phyloP scores from a whole-genome alignment of 2,329 filamentous ascomycete species.

The Fusarium ambrosium region DNA sequence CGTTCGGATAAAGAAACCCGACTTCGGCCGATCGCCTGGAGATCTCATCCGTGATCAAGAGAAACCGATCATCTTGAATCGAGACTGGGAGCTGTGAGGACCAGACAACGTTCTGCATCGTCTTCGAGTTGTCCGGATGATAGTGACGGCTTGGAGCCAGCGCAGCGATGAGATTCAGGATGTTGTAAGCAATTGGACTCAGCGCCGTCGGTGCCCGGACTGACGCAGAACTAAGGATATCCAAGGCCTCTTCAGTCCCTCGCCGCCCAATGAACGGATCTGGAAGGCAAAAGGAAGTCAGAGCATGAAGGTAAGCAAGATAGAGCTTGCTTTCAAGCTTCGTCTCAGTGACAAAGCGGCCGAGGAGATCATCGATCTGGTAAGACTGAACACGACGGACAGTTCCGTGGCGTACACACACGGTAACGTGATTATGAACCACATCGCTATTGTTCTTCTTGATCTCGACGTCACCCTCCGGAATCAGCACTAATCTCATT shows the following conservation, averaged over 20 bases:
- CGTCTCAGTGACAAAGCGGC: conserved; percentile 64
- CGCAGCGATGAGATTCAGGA: not conserved
- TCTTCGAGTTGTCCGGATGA: conserved; percentile 55
- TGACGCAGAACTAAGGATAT: conserved; percentile 62
- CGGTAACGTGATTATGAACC: conserved; percentile 48
- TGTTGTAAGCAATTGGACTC: not conserved
- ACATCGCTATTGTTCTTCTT: not conserved
- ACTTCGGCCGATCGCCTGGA: not conserved
- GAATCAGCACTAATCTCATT: conserved; percentile 55
- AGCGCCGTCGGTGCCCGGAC: conserved; percentile 52
- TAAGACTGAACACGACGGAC: conserved; percentile 57
- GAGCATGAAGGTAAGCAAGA: conserved; percentile 65
- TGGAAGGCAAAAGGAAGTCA: conserved; percentile 65
- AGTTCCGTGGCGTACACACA: conserved; percentile 50
- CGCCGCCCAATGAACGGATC: conserved; percentile 63
- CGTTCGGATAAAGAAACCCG: conserved; percentile 14
- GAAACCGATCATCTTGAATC: conserved; percentile 57
- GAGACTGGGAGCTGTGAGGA: conserved; percentile 49
- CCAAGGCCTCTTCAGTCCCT: conserved; percentile 67
- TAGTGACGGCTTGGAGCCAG: conserved; percentile 53
- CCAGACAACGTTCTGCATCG: conserved; percentile 66
- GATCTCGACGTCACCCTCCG: conserved; percentile 47
- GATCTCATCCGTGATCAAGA: conserved; percentile 48
- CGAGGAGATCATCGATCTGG: conserved; percentile 62
- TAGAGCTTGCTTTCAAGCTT: conserved; percentile 65